These are phyloP conservation scores for Kurtzmaniella natalensis DNA, from an alignment of 1,139 yeast genomes.

Conservation along the genomic window DNA sequence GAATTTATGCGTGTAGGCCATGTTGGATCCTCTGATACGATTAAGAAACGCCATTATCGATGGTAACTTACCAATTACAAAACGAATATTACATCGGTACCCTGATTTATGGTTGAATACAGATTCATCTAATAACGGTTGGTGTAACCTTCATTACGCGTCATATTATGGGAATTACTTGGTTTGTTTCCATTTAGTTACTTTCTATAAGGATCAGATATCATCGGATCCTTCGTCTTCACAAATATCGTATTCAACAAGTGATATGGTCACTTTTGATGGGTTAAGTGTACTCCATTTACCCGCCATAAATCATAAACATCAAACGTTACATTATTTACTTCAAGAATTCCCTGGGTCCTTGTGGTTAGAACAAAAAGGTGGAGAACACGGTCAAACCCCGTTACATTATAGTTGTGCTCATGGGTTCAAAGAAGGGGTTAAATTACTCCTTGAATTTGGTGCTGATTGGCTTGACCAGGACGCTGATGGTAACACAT, in stretches of 20 bases:
- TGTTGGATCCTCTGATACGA: conserved; percentile 64
- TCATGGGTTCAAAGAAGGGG: conserved; percentile 65
- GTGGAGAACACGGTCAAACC: conserved; percentile 56
- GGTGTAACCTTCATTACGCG: conserved; percentile 89
- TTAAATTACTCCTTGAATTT: conserved; percentile 66
- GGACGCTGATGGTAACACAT: conserved; percentile 68
- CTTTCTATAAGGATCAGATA: conserved; percentile 20
- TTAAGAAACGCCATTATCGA: conserved; percentile 70
- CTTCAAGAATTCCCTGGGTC: conserved; percentile 75
- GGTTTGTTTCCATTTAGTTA: conserved; percentile 58
- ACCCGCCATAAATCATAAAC: conserved; percentile 60
- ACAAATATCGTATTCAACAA: conserved; percentile 5
- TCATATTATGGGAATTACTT: conserved; percentile 76
- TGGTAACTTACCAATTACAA: conserved; percentile 71
- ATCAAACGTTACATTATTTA: conserved; percentile 76
- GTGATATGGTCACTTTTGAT: conserved; percentile 54
- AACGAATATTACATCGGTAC: conserved; percentile 63
- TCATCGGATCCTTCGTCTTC: conserved; percentile 11
- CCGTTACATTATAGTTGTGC: conserved; percentile 73
- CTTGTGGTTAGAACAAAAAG: conserved; percentile 49
- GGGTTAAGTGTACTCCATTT: conserved; percentile 73
- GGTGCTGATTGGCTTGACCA: conserved; percentile 68
- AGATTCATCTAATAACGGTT: conserved; percentile 66
- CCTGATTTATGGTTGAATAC: conserved; percentile 76
- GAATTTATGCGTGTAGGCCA: too few relatives aligned